Conservation (phyloP, 192 early-diverging fungal genomes). For the Phlyctochytrium arcticum region DNA sequence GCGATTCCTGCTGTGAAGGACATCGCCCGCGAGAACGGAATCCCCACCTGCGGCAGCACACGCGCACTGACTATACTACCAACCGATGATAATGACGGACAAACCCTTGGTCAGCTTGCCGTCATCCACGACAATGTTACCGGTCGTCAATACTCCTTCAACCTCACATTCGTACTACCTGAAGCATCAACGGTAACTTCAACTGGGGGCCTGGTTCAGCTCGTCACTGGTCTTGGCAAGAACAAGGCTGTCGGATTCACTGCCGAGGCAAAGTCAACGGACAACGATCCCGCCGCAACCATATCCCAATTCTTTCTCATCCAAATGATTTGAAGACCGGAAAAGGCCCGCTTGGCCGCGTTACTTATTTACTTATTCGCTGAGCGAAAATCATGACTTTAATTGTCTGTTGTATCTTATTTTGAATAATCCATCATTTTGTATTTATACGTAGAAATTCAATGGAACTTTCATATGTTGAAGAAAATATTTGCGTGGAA, state of each 20-base stretch:
- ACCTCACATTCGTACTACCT: not conserved
- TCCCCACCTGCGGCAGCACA: not conserved
- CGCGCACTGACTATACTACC: not conserved
- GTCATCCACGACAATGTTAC: not conserved
- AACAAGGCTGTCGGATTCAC: not conserved
- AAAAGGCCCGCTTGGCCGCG: too few species aligned
- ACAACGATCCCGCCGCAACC: not conserved
- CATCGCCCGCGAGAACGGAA: not conserved
- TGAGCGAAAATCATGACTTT: too few species aligned
- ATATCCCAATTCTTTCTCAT: not conserved
- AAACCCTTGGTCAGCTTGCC: not conserved
- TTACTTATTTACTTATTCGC: too few species aligned
- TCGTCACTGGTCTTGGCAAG: not conserved
- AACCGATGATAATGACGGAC: not conserved
- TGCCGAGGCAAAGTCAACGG: not conserved
- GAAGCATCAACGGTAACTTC: not conserved
- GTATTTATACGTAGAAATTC: too few species aligned
- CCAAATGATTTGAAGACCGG: constrained; percentile 4
- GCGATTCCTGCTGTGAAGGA: not conserved
- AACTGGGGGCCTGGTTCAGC: not conserved
- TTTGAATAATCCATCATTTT: too few species aligned
- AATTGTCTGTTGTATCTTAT: too few species aligned
- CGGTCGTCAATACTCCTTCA: not conserved
- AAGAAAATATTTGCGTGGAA: too few species aligned
- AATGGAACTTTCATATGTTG: too few species aligned